Evolutionary conservation across 2,329 filamentous ascomycete genomes (phyloP).

Genomic region (Cercospora sp.): DNA sequence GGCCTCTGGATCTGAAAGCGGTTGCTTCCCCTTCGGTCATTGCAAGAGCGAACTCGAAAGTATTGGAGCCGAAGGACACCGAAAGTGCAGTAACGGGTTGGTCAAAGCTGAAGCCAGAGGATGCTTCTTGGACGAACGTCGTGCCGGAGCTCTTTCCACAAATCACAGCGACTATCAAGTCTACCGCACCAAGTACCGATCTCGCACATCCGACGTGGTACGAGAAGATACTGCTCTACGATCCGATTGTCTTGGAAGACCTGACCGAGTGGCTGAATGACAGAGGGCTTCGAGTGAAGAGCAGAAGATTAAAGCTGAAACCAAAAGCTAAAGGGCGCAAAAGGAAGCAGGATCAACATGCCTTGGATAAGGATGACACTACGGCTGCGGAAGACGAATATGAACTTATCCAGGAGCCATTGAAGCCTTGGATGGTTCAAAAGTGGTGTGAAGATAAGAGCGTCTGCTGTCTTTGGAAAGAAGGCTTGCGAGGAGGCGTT

Average conservation of each 20-base stretch:
- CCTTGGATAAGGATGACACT: constrained; percentile 60
- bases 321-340: constrained; percentile 20
- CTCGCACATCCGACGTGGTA: constrained; percentile 66
- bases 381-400: constrained; percentile 19
- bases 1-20: constrained; percentile 27
- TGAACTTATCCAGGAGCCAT: constrained; percentile 31
- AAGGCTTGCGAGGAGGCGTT: constrained; percentile 44
- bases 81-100: neutral
- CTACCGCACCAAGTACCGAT: constrained; percentile 45
- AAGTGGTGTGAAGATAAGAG: constrained; percentile 87
- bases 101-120: constrained; percentile 28
- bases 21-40: constrained; percentile 18
- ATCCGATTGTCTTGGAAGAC: constrained; percentile 86
- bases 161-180: constrained; percentile 53
- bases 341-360: constrained; percentile 46
- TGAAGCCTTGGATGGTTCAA: constrained; percentile 65
- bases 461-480: constrained; percentile 76
- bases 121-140: constrained; percentile 37
- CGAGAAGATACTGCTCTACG: constrained; percentile 91
- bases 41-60: constrained; percentile 6
- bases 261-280: constrained; percentile 76
- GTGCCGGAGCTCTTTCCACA: constrained; percentile 45
- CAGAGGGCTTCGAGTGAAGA: constrained; percentile 31
- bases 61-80: neutral
- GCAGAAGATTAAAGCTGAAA: constrained; percentile 17